Evolutionary conservation across 768 basidiomycete species (phyloP), one percentile per base, ranked within the genome.

Genomic region (Hirschioporus abietinus): DNA sequence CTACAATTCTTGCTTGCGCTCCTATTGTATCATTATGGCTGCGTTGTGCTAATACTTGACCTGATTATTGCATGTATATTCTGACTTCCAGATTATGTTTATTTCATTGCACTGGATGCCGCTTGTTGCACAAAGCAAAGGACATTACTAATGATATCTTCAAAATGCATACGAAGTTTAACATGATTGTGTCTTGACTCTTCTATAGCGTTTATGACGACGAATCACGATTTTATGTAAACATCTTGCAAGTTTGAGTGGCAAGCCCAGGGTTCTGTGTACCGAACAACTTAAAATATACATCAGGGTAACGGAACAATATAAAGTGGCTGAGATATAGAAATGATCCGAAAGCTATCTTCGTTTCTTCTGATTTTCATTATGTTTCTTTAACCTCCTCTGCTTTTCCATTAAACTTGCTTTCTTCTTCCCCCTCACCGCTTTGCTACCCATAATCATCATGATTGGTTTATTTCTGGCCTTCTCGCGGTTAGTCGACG

Each of bases 401-500:
- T 95, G 93, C 76, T 94, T 95, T 68, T 94, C 89, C 70, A 87
- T 81, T 71, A 95, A 75, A 0, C 88, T 90, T 25, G 88, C 88
- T 79, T 90, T 92, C 80, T 92, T 93, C 80, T 95, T 94, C 0
- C 91, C 82, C 69, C 82, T 81, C n/a, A 94, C 91, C 1, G 88
- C 86, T 0, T 83, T 84, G 67, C 90, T 92, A 63, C 88, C 83
- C 68, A 94, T 78, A 65, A 93, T 88, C 93, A 94, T 95, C 95
- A 96, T 96, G 70, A 96, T 85, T 26, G 95, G 95, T 76, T 98
- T 97, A 76, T 96, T 95, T 74, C 91, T 85, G 52, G 88, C 86
- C 85, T 97, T 97, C 79, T 96, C 93, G 73, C 87, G 83, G 76
- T 97, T 97, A 35, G 95, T 96, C 66, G 91, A 88, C 74, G 92